Percentiles rank a stretch among this genome's conserved stretches.
These are phyloP conservation scores for Amesomyces nigricolor DNA, from an alignment of 2,329 filamentous ascomycete species.

Conservation along the genomic window DNA sequence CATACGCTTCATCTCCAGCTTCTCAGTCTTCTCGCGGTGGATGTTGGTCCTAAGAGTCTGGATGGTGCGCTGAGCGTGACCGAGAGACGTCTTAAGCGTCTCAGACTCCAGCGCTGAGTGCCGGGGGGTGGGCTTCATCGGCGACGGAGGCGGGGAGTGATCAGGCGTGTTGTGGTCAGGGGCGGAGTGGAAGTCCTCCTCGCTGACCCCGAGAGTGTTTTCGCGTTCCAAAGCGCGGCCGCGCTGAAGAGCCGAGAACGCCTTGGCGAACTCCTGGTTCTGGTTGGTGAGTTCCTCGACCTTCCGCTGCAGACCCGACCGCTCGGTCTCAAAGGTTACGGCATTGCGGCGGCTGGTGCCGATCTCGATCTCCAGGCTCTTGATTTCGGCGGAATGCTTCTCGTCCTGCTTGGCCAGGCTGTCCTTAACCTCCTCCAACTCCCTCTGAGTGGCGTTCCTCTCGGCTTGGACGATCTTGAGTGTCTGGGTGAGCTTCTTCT, in stretches of 20 bases:
- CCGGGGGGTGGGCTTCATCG: conserved; percentile 83
- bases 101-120: conserved; percentile 92
- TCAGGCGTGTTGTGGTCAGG: conserved; percentile 72
- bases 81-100: conserved; percentile 87
- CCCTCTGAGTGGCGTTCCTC: conserved; percentile 72
- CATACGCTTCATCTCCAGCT: conserved; percentile 90
- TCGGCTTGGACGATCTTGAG: conserved; percentile 66
- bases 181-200: conserved; percentile 59
- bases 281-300: conserved; percentile 82
- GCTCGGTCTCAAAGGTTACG: conserved; percentile 71
- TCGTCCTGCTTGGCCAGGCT: conserved; percentile 72
- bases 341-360: conserved; percentile 77
- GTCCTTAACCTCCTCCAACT: conserved; percentile 85
- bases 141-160: conserved; percentile 83
- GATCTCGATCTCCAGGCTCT: conserved; percentile 84
- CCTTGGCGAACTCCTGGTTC: conserved; percentile 85
- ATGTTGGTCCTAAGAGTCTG: conserved; percentile 92
- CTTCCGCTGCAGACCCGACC: conserved; percentile 70
- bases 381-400: conserved; percentile 69
- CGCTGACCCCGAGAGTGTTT: conserved; percentile 50
- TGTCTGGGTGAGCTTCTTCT: conserved; percentile 71
- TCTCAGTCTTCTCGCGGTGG: conserved; percentile 97
- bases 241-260: conserved; percentile 64
- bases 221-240: conserved; percentile 62
- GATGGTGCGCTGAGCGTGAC: conserved; percentile 93